phyloP scores from a whole-genome alignment of 2,329 filamentous ascomycete species.

The Davidsoniella neocaledoniae region DNA sequence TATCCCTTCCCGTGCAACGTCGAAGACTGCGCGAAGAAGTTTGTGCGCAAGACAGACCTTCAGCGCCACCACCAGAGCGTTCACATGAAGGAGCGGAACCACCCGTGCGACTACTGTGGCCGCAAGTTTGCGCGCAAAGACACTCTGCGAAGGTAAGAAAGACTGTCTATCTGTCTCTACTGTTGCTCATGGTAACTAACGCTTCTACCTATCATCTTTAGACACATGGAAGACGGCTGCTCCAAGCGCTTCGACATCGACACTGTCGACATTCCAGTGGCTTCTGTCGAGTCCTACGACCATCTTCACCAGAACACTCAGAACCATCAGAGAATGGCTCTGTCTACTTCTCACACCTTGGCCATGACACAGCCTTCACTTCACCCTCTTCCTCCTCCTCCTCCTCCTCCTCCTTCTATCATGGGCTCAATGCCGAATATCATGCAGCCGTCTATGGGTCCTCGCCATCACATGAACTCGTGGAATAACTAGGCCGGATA shows the following conservation, averaged over 20 bases:
- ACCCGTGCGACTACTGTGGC: conserved; percentile 53
- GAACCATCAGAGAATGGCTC: conserved; percentile 7
- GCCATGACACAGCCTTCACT: background rate
- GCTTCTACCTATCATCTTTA: conserved; percentile 19
- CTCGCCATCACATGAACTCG: conserved; percentile 2
- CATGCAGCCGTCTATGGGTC: conserved; percentile 2
- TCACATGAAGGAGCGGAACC: conserved; percentile 55
- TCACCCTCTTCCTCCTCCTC: background rate
- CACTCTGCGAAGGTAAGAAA: conserved; percentile 55
- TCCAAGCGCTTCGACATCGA: conserved; percentile 46
- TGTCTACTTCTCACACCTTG: background rate
- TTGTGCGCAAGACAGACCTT: conserved; percentile 71
- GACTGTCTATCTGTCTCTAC: background rate
- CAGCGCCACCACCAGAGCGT: conserved; percentile 46
- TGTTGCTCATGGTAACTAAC: background rate
- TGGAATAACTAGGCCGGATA: conserved; percentile 1
- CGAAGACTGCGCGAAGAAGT: conserved; percentile 52
- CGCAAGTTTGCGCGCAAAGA: conserved; percentile 65
- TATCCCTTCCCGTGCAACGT: conserved; percentile 54
- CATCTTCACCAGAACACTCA: background rate
- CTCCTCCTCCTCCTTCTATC: background rate
- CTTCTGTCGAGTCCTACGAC: conserved; percentile 6
- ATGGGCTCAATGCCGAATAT: conserved; percentile 5
- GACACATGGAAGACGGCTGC: conserved; percentile 64
- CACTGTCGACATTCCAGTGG: conserved; percentile 28